Evolutionary conservation across 2,329 filamentous ascomycete species (phyloP).

Genomic region (Fusarium chlamydosporum): DNA sequence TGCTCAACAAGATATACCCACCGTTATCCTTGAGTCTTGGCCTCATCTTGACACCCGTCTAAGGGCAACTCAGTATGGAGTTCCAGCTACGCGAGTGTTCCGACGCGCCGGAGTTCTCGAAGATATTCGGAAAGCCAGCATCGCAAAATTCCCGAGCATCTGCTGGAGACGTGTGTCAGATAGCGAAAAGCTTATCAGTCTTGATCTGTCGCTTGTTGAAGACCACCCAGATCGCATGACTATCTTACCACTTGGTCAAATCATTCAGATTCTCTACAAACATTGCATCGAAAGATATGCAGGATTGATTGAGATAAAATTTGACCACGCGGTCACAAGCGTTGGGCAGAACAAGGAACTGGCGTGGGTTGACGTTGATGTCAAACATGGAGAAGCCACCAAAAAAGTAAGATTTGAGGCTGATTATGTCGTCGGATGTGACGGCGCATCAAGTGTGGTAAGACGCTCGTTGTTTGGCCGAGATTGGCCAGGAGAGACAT

Average conservation of each 20-base stretch:
- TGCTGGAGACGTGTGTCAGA: constrained; percentile 19
- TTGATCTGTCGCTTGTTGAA: constrained; percentile 10
- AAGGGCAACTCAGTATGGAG: constrained; percentile 15
- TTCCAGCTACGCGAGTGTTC: constrained; percentile 10
- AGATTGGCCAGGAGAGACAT: constrained; percentile 5
- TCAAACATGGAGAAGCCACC: not conserved
- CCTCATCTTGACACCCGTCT: constrained; percentile 12
- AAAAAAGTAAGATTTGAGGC: not conserved
- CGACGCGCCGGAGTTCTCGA: constrained; percentile 7
- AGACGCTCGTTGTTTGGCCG: constrained; percentile 7
- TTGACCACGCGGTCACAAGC: constrained; percentile 9
- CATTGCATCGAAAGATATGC: constrained; percentile 1
- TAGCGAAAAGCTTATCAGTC: constrained; percentile 8
- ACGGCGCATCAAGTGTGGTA: constrained; percentile 8
- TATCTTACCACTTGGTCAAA: not conserved
- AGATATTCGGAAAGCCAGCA: constrained; percentile 1
- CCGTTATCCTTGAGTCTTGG: constrained; percentile 2
- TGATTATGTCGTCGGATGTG: constrained; percentile 18
- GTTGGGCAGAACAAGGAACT: not conserved
- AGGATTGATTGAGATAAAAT: constrained; percentile 6
- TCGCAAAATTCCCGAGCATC: not conserved
- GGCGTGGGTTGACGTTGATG: constrained; percentile 1
- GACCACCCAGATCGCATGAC: constrained; percentile 22
- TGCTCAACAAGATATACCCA: not conserved
- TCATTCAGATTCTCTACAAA: constrained; percentile 2